Evolutionary conservation across 805 yeast species (phyloP), one percentile per base, ranked within the genome.

Genomic region (Cyberlindnera bimundalis): DNA sequence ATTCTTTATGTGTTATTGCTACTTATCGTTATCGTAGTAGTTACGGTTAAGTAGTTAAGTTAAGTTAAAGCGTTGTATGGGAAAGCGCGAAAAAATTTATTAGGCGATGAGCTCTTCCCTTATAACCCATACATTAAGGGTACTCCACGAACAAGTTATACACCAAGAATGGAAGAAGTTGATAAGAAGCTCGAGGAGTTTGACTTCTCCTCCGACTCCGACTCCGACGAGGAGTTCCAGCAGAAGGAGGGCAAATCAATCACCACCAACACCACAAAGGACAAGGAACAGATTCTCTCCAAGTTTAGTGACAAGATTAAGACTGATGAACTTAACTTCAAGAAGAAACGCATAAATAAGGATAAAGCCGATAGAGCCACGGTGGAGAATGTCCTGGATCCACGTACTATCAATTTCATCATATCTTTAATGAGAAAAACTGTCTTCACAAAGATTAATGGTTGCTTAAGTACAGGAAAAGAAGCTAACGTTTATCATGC

Each of bases 401-500:
- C 98, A 5, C 74, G 98, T 47, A 93, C 99, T 0, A 71, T 90
- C 67, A 70, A 78, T 53, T 91, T 91, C 56, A 69, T 93, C 40
- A 79, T 81, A 39, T 87, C 86, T 46, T 71, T 93, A 60, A 81
- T 87, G 61, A 85, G 81, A 56, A 81, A 85, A 52, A 96, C 96
- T 4, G 74, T 86, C 6, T 78, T 93, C 25, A 79, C 93, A 2
- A 79, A 84, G 51, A 81, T 93, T 54, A 87, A 90, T 53, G 99
- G 99, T 11, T 93, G 98, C 60, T 72, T 93, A 35, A 81, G 93
- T 54, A 93, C 99, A 0, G 99, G 99, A 35, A 93, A 93, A 61
- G 99, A 93, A 63, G 99, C 99, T n/a, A 93, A 93, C 57, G 97
- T 93, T 1, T 93, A 93, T 60, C 91, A 86, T 58, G 96, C 95